Evolutionary conservation across 257 asterid genomes (phyloP), one percentile per base, ranked within the genome.

Genomic region (Solanum virginianum): DNA sequence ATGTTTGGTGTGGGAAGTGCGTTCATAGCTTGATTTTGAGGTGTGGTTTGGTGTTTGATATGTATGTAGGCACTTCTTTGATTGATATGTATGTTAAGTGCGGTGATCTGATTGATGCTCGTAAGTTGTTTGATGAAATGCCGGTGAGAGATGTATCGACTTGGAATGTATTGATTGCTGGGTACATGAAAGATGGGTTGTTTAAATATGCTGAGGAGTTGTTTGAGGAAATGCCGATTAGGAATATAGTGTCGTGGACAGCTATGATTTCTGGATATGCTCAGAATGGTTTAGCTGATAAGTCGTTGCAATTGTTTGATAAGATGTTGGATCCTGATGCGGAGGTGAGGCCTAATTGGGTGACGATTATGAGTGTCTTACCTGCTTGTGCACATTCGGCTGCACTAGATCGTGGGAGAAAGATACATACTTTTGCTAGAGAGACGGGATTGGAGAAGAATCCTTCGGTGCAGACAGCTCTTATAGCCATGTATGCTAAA

Each of bases 241-340:
- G 84, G 88, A 94, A 88, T 85, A 91, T 95, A 18, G 89, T 95
- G 56, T 94, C 98, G 7, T 95, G 98, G 98, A 95, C 98, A 1
- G 90, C 92, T 6, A 93, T 95, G 98, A 94, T 95, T 29, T 95
- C 98, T 0, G 98, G 98, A 71, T 95, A 92, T 92, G 86, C 98
- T 43, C 98, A 93, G 89, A 95, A 94, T 82, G 98, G 98, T 32
- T 84, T 90, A 49, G 88, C 91, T 1, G 92, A 87, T n/a, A 86
- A 89, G 84, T 95, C 98, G 0, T 83, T 94, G 84, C 87, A 81
- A 14, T 66, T 95, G 86, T 95, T 95, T 83, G 96, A 95, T 59
- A 89, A 86, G 62, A 93, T 95, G 95, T 85, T 69, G 69, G 53
- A 85, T 17, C 62, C 68, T 74, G 90, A 86, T 12, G 89, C 95